phyloP scores from a whole-genome alignment of 2,329 filamentous ascomycete genomes.

The Exophiala oligosperma region DNA sequence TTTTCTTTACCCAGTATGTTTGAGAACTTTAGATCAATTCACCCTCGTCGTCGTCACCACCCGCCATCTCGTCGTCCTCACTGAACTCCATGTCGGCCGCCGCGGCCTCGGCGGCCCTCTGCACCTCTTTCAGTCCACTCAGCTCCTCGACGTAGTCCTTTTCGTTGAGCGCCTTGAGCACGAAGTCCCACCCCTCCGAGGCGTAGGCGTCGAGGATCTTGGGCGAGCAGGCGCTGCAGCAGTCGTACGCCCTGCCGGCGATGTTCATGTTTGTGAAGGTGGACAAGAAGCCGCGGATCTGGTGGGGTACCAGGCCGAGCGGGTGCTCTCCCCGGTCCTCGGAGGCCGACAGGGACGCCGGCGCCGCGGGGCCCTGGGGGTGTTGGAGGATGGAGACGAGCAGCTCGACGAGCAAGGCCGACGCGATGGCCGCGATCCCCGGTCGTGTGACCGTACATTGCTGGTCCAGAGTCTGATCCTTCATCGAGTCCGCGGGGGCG shows the following conservation, averaged over 20 bases:
- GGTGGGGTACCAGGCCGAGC: slow-evolving; percentile 59
- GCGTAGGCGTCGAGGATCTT: slow-evolving; percentile 55
- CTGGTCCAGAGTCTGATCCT: slow-evolving; percentile 92
- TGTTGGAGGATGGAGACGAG: slow-evolving; percentile 87
- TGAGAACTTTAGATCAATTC: slow-evolving; percentile 34
- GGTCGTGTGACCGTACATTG: slow-evolving; percentile 97
- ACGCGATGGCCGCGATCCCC: slow-evolving; percentile 88
- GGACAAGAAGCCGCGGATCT: slow-evolving; percentile 63
- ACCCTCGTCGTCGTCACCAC: slow-evolving; percentile 36
- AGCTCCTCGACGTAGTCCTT: slow-evolving; percentile 64
- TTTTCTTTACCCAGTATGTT: background rate
- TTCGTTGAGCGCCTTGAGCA: slow-evolving; percentile 60
- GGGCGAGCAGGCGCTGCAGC: slow-evolving; percentile 63
- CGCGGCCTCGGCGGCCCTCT: slow-evolving; percentile 47
- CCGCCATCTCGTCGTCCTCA: slow-evolving; percentile 35
- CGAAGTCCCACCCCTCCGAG: slow-evolving; percentile 60
- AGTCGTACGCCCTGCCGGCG: slow-evolving; percentile 58
- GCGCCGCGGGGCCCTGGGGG: slow-evolving; percentile 54
- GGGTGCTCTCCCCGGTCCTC: slow-evolving; percentile 45
- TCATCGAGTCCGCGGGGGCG: slow-evolving; percentile 85
- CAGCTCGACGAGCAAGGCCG: slow-evolving; percentile 85
- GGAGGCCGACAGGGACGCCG: slow-evolving; percentile 32
- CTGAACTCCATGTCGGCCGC: slow-evolving; percentile 47
- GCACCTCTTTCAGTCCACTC: slow-evolving; percentile 59
- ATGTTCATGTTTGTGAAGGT: slow-evolving; percentile 61